phyloP scores from a whole-genome alignment of 371 early-diverging fungal species.

The Furculomyces boomerangus region DNA sequence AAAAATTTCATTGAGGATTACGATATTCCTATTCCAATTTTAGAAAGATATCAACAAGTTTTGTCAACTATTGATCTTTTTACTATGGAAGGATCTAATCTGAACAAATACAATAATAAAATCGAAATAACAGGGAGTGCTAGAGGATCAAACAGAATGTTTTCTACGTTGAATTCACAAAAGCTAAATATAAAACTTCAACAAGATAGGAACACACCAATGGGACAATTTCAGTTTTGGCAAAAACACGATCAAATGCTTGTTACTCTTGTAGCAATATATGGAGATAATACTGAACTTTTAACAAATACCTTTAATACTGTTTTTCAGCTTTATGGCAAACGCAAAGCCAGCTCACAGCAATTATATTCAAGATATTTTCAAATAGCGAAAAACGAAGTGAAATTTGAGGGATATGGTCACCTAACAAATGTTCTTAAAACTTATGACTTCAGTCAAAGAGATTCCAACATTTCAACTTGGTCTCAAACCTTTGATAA shows the following conservation, averaged over 20 bases:
- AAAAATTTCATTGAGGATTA: too few species aligned
- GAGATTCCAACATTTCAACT: not conserved
- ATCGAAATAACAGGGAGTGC: not conserved
- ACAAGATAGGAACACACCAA: not conserved
- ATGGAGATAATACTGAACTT: not conserved
- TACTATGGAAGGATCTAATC: not conserved
- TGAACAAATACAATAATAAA: not conserved
- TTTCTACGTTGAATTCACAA: not conserved
- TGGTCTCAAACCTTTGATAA: not conserved
- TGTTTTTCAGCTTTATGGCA: not conserved
- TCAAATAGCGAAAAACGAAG: not conserved
- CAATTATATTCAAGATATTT: not conserved
- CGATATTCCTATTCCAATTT: not conserved
- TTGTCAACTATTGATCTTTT: not conserved
- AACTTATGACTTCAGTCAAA: not conserved
- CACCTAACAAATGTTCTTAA: too few species aligned
- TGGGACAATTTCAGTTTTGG: constrained; percentile 1
- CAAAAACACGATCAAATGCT: not conserved
- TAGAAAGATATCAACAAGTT: constrained; percentile 1
- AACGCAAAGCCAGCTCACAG: not conserved
- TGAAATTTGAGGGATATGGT: not conserved
- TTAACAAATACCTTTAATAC: not conserved
- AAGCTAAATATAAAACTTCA: not conserved
- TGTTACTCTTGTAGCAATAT: not conserved
- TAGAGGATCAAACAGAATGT: not conserved